Evolutionary conservation across 306 rosid species (phyloP).

Genomic region (Acacia confusa): DNA sequence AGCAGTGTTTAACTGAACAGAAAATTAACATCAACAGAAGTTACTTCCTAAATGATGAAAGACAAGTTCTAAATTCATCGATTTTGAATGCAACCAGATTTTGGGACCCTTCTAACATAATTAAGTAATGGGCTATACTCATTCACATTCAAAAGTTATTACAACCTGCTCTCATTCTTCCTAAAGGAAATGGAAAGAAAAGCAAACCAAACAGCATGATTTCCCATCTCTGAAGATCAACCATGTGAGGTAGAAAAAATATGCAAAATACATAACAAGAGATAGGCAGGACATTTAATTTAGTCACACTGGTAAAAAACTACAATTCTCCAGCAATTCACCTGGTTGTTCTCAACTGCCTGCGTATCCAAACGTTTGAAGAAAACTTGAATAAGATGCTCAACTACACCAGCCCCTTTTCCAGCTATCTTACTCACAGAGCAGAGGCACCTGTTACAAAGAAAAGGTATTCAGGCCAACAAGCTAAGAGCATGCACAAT

Average conservation of each 20-base stretch:
- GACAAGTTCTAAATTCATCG: background rate
- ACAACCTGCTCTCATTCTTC: background rate
- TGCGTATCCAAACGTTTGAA: slow-evolving; percentile 75
- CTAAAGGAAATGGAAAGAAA: background rate
- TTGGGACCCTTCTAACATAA: background rate
- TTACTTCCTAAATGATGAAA: background rate
- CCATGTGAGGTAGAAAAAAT: background rate
- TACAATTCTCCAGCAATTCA: slow-evolving; percentile 31
- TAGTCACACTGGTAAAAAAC: background rate
- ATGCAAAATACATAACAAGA: slow-evolving; percentile 15
- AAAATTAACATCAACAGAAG: background rate
- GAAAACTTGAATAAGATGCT: slow-evolving; percentile 82
- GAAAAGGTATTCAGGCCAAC: slow-evolving; percentile 25
- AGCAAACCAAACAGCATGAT: background rate
- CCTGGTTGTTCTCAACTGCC: slow-evolving; percentile 85
- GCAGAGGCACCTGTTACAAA: slow-evolving; percentile 78
- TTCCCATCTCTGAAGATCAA: background rate
- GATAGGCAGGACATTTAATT: background rate
- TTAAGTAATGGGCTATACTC: background rate
- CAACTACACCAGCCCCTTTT: slow-evolving; percentile 71
- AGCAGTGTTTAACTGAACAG: background rate
- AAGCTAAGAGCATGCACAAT: background rate
- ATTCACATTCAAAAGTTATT: background rate
- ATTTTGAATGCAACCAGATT: background rate
- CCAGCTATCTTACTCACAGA: slow-evolving; percentile 82